Evolutionary conservation across 1,284 basidiomycete species (phyloP).

Genomic region (Xanthoconium separans): DNA sequence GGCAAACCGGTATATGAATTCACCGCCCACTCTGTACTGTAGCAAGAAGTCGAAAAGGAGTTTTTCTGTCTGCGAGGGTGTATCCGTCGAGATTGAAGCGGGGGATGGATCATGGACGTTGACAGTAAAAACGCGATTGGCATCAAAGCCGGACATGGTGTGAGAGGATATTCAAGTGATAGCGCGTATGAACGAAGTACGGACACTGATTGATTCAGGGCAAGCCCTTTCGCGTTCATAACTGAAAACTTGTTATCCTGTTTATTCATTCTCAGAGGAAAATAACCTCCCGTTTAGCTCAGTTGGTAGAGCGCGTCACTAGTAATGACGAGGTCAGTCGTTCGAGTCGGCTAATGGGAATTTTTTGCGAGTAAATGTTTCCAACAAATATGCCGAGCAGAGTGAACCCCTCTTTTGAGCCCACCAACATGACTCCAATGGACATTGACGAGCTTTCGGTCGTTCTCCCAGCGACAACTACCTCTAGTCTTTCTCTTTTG

Average conservation of each 20-base stretch:
- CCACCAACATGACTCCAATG: conserved; percentile 61
- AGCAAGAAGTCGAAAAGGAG: conserved; percentile 83
- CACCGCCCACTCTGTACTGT: conserved; percentile 83
- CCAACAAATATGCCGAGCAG: no score
- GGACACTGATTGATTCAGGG: conserved; percentile 41
- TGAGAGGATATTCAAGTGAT: conserved; percentile 5
- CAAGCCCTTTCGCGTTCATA: conserved; percentile 42
- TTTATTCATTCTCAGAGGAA: neutral
- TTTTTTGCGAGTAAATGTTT: neutral
- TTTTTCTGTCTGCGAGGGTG: conserved; percentile 78
- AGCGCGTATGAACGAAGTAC: neutral
- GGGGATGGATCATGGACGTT: conserved; percentile 63
- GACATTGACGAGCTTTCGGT: conserved; percentile 74
- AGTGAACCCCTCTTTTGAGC: no score
- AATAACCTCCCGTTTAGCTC: conserved; percentile 45
- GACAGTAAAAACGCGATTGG: conserved; percentile 77
- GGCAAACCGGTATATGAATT: conserved; percentile 81
- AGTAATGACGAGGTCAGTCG: conserved; percentile 56
- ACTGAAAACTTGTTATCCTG: no score
- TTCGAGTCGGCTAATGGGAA: conserved; percentile 54
- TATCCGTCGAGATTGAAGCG: conserved; percentile 55
- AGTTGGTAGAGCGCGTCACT: conserved; percentile 63
- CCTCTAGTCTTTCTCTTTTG: conserved; percentile 68
- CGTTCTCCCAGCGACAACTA: conserved; percentile 64
- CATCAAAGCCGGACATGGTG: conserved; percentile 71